Evolutionary conservation across 371 early-diverging fungal species (phyloP), one percentile per base, ranked within the genome.

Genomic region (Funneliformis caledonium): DNA sequence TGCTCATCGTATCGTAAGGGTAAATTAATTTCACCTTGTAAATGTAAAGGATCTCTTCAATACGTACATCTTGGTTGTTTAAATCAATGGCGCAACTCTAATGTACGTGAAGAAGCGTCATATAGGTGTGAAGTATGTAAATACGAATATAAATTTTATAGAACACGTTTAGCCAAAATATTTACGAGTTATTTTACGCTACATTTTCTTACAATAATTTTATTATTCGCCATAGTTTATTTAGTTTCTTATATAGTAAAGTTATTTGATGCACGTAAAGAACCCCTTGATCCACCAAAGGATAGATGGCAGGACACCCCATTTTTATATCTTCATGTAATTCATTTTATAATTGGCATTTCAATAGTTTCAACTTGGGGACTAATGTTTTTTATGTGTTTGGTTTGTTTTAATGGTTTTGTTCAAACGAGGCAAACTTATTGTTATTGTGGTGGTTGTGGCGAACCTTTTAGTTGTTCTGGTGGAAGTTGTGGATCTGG

Each of bases 11-110:
- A 60, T 22, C 2, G 10, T 8, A 76, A 76, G 42, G 86, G 85
- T 14, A 81, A 82, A 52, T 76, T 87, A 16, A 86, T 87, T 26
- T 86, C 87, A 3, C 86, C 87, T 2, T 87, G 87, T 80, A 81
- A 83, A n/a, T 87, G 87, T 81, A 87, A 87, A 72, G 87, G 87
- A 9, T 84, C 85, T 11, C 82, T 86, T 84, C 68, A 81, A 75
- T 83, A 83, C 59, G 81, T 83, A 43, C 83, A 83, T 62, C 7
- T 81, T 10, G 78, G 43, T 12, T 83, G 83, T 74, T 64, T 83
- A 26, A 72, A 83, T 62, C 14, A 37, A 42, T 83, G 83, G 83
- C 65, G 83, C 62, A 26, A 42, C 19, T 19, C 77, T 33, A 14
- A 43, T 14, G 42, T 64, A 45, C 62, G 77, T 45, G 16, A n/a